These are phyloP conservation scores for Favolaschia claudopus DNA, from an alignment of 768 basidiomycete genomes.

Conservation along the genomic window DNA sequence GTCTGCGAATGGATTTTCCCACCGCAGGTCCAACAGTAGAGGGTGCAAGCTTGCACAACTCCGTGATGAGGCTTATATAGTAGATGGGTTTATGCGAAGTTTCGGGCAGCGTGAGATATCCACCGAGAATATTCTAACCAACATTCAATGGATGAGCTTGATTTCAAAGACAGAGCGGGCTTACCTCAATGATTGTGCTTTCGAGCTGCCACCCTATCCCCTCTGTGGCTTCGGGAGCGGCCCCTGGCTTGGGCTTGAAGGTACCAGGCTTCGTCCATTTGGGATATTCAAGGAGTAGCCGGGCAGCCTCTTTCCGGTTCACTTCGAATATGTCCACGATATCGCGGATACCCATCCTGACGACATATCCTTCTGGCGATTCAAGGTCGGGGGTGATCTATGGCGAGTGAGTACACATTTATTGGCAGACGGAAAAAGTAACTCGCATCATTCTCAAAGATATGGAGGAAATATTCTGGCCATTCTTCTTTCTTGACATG, in stretches of 20 bases:
- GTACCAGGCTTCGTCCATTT: conserved; percentile 85
- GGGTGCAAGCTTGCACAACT: conserved; percentile 94
- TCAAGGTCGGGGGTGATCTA: conserved; percentile 82
- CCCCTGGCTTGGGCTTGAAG: conserved; percentile 81
- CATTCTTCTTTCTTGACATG: conserved; percentile 84
- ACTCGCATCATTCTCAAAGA: conserved; percentile 69
- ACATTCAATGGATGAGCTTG: not conserved
- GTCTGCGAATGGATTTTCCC: conserved; percentile 90
- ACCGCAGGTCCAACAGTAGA: conserved; percentile 94
- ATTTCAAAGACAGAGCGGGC: conserved; percentile 16
- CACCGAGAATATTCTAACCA: conserved; percentile 72
- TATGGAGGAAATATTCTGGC: conserved; percentile 72
- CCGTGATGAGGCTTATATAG: conserved; percentile 87
- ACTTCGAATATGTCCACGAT: conserved; percentile 91
- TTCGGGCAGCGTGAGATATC: conserved; percentile 79
- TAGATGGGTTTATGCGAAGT: conserved; percentile 82
- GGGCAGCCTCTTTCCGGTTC: conserved; percentile 94
- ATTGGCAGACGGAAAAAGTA: not conserved
- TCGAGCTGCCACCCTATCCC: conserved; percentile 89
- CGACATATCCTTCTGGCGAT: conserved; percentile 79
- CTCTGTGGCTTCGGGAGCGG: conserved; percentile 59
- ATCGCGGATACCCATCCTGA: conserved; percentile 79
- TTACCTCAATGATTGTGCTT: conserved; percentile 85
- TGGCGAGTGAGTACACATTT: not conserved
- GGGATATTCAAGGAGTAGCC: conserved; percentile 84